phyloP scores from a whole-genome alignment of 2,329 filamentous ascomycete species.

The Apiospora phragmitis region DNA sequence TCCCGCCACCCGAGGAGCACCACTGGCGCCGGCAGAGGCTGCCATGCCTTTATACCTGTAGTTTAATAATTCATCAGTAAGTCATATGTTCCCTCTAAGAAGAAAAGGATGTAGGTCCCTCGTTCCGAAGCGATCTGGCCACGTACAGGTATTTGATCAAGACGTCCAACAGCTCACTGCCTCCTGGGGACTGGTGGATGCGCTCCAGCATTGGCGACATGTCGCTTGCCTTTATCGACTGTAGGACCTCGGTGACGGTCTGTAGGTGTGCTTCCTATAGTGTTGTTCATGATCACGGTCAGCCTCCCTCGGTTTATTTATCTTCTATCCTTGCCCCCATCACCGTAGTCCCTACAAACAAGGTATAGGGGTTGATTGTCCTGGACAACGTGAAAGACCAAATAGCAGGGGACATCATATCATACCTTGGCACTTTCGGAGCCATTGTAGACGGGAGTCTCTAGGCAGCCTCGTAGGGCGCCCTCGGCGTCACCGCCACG shows the following conservation, averaged over 20 bases:
- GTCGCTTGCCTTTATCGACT: slow-evolving; percentile 93
- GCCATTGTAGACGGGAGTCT: slow-evolving; percentile 77
- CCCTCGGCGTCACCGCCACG: slow-evolving; percentile 86
- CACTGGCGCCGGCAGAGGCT: slow-evolving; percentile 36
- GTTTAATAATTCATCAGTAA: not conserved
- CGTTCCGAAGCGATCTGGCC: not conserved
- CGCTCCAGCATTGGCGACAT: slow-evolving; percentile 86
- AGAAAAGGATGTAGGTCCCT: not conserved
- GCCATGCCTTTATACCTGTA: slow-evolving; percentile 89
- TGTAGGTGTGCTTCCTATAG: slow-evolving; percentile 74
- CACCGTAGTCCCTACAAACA: not conserved
- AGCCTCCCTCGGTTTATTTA: not conserved
- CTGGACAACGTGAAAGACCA: not conserved
- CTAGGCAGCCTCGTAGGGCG: slow-evolving; percentile 78
- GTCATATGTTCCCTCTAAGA: not conserved
- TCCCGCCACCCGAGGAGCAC: slow-evolving; percentile 36
- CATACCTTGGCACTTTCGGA: slow-evolving; percentile 51
- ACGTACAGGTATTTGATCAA: slow-evolving; percentile 97
- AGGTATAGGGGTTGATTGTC: not conserved
- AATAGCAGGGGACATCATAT: slow-evolving; percentile 30
- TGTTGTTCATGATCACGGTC: slow-evolving; percentile 37
- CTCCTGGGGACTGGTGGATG: slow-evolving; percentile 76
- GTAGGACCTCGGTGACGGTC: slow-evolving; percentile 88
- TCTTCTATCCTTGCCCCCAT: not conserved
- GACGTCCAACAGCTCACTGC: slow-evolving; percentile 83